Evolutionary conservation across 2,329 filamentous ascomycete species (phyloP).

Genomic region (Aspergillus puulaauensis): DNA sequence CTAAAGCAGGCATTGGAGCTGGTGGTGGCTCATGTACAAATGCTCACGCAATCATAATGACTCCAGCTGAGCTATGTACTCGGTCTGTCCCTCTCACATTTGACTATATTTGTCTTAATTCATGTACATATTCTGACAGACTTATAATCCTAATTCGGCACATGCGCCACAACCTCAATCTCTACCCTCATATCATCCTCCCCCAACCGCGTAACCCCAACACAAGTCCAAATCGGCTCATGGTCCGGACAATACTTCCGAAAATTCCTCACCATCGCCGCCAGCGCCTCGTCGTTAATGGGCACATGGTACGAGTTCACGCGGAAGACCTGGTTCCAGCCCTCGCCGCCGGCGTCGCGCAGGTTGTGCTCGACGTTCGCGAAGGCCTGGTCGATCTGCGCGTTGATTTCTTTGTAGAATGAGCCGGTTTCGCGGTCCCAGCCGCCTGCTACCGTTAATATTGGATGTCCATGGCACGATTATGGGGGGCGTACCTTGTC

Average conservation of each 20-base stretch:
- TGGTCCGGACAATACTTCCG: constrained; percentile 54
- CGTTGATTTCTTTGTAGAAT: constrained; percentile 39
- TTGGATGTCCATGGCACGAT: too few species aligned
- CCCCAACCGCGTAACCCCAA: constrained; percentile 52
- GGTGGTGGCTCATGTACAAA: too few species aligned
- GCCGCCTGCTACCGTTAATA: constrained; percentile 27
- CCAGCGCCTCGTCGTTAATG: constrained; percentile 40
- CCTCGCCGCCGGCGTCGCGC: constrained; percentile 53
- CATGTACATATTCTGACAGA: too few species aligned
- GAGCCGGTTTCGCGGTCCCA: constrained; percentile 29
- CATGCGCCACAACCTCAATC: constrained; percentile 57
- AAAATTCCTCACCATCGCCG: constrained; percentile 49
- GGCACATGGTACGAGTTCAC: constrained; percentile 49
- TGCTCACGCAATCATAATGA: too few species aligned
- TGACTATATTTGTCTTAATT: too few species aligned
- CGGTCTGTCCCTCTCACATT: too few species aligned
- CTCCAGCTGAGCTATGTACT: too few species aligned
- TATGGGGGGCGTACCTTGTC: constrained; percentile 21
- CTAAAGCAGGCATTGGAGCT: too few species aligned
- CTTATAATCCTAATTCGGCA: constrained; percentile 13
- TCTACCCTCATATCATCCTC: constrained; percentile 57
- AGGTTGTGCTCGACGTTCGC: constrained; percentile 56
- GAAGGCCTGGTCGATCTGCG: constrained; percentile 55
- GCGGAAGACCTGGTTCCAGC: constrained; percentile 49
- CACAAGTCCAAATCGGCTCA: constrained; percentile 54